These are phyloP conservation scores for Cytospora leucostoma DNA, from an alignment of 2,329 filamentous ascomycete genomes.

Conservation along the genomic window DNA sequence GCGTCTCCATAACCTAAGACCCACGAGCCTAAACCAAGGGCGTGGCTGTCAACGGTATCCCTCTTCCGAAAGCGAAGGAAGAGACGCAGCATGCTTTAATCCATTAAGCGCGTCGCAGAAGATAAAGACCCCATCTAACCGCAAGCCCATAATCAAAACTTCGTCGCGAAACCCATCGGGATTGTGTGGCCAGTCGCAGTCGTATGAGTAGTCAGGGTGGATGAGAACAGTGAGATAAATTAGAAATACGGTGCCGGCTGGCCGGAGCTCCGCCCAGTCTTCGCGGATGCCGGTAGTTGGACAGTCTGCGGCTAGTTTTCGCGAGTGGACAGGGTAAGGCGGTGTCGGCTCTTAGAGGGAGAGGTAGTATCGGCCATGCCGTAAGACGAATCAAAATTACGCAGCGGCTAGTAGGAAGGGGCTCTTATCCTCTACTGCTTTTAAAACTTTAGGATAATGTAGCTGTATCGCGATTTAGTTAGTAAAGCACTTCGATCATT, in stretches of 20 bases:
- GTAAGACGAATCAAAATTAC: neutral
- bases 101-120: conserved; percentile 14
- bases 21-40: conserved; percentile 12
- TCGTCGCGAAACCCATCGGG: neutral
- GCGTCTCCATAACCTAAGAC: conserved; percentile 17
- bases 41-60: neutral
- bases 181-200: conserved; percentile 7
- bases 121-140: neutral
- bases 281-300: neutral
- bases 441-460: conserved; percentile 91
- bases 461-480: conserved; percentile 42
- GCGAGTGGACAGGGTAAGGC: neutral
- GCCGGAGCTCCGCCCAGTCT: neutral
- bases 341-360: neutral
- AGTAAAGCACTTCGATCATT: neutral
- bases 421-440: conserved; percentile 36
- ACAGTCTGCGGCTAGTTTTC: neutral
- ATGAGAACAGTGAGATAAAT: neutral
- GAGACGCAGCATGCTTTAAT: conserved; percentile 19
- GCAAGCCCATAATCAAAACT: neutral
- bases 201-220: neutral
- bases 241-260: neutral
- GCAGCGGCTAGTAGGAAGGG: neutral
- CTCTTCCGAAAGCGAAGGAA: conserved; percentile 1
- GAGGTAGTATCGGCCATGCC: neutral